A percentile compares a stretch with the other conserved stretches of the same genome.
These are phyloP conservation scores for Botrytis paeoniae DNA, from an alignment of 2,329 filamentous ascomycete species.

Conservation along the genomic window DNA sequence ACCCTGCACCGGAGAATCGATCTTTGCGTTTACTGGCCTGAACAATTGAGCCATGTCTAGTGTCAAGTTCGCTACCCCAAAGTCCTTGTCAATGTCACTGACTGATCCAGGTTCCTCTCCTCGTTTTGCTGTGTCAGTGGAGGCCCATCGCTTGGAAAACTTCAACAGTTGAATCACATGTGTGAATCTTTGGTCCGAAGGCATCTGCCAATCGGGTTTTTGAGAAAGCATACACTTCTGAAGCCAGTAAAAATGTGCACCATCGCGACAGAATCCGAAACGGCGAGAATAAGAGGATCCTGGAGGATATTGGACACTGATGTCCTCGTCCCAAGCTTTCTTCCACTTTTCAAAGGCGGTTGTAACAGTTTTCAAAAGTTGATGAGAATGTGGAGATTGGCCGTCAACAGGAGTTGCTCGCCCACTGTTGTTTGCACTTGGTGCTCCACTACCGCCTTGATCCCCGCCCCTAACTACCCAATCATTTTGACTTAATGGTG, in stretches of 20 bases:
- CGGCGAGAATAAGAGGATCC: conserved; percentile 52
- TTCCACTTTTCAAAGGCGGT: conserved; percentile 70
- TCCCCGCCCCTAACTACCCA: conserved; percentile 50
- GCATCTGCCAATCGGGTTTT: conserved; percentile 53
- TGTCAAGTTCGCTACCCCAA: conserved; percentile 60
- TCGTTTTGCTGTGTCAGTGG: conserved; percentile 59
- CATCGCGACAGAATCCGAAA: conserved; percentile 68
- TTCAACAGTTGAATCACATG: conserved; percentile 61
- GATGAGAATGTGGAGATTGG: conserved; percentile 42
- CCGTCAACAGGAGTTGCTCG: conserved; percentile 46
- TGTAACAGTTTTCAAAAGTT: conserved; percentile 47
- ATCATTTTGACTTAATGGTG: conserved; percentile 57
- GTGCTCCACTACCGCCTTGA: conserved; percentile 42
- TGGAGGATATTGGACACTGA: conserved; percentile 63
- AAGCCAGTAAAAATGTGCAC: conserved; percentile 71
- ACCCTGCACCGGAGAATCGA: conserved; percentile 40
- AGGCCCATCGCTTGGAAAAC: conserved; percentile 57
- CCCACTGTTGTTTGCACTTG: conserved; percentile 47
- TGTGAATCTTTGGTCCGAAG: conserved; percentile 57
- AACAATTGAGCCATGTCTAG: conserved; percentile 72
- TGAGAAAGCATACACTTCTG: conserved; percentile 64
- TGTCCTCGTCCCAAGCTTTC: conserved; percentile 66
- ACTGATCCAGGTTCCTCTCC: conserved; percentile 68
- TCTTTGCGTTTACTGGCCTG: conserved; percentile 51
- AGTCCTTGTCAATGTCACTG: conserved; percentile 65